Evolutionary conservation across 2,329 filamentous ascomycete species (phyloP).

Genomic region (Fonsecaea pedrosoi): DNA sequence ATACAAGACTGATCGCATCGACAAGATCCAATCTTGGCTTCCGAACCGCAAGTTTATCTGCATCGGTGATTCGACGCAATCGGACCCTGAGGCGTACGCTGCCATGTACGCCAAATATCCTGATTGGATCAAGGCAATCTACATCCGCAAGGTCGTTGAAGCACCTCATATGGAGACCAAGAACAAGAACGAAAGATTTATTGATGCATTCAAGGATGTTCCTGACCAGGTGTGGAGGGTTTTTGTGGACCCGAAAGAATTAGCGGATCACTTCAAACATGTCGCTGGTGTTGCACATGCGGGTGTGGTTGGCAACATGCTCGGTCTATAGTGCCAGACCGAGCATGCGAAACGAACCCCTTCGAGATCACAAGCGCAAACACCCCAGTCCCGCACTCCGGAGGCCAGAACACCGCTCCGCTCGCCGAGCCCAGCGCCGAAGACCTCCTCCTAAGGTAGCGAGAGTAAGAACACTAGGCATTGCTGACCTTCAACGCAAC

Average conservation of each 20-base stretch:
- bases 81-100: slow-evolving; percentile 87
- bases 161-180: slow-evolving; percentile 76
- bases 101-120: slow-evolving; percentile 73
- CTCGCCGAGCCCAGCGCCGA: slow-evolving; percentile 21
- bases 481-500: background rate
- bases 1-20: slow-evolving; percentile 84
- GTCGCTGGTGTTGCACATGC: slow-evolving; percentile 35
- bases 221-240: slow-evolving; percentile 77
- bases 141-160: slow-evolving; percentile 82
- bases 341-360: slow-evolving; percentile 25
- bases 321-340: slow-evolving; percentile 33
- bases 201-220: slow-evolving; percentile 79
- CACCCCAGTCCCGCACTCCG: slow-evolving; percentile 26
- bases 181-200: slow-evolving; percentile 77
- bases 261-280: slow-evolving; percentile 49
- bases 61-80: slow-evolving; percentile 90
- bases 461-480: background rate
- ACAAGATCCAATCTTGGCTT: slow-evolving; percentile 78
- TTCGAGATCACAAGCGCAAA: slow-evolving; percentile 23
- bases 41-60: slow-evolving; percentile 80
- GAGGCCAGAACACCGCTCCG: slow-evolving; percentile 26
- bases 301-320: slow-evolving; percentile 27
- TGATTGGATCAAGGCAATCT: slow-evolving; percentile 81
- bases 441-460: background rate
- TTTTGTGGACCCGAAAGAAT: slow-evolving; percentile 77